Evolutionary conservation across 2,329 filamentous ascomycete genomes (phyloP).

Genomic region (Coniochaeta sp.): DNA sequence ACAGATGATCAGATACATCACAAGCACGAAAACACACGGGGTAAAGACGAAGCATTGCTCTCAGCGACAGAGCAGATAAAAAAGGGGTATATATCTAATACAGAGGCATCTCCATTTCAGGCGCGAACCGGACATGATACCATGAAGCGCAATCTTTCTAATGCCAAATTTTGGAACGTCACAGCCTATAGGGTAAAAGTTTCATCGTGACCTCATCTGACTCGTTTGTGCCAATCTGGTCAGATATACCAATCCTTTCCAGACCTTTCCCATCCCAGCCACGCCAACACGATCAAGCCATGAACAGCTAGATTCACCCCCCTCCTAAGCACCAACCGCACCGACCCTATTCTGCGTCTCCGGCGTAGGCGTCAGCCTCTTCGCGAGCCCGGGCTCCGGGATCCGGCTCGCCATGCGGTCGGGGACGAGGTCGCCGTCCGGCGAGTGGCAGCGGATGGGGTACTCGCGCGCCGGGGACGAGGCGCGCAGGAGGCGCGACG

Average conservation of each 20-base stretch:
- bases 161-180: not conserved
- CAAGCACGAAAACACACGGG: not conserved
- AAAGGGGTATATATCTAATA: not conserved
- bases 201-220: not conserved
- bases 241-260: not conserved
- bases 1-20: not conserved
- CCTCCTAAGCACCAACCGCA: constrained; percentile 14
- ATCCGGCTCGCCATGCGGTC: constrained; percentile 56
- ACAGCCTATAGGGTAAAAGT: not conserved
- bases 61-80: not conserved
- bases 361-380: constrained; percentile 39
- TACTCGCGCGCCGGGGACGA: constrained; percentile 49
- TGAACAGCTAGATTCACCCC: not conserved
- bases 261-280: not conserved
- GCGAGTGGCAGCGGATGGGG: constrained; percentile 46
- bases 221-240: not conserved
- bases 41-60: not conserved
- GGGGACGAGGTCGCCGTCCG: constrained; percentile 52
- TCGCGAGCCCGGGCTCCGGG: constrained; percentile 35
- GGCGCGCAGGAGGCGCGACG: constrained; percentile 45
- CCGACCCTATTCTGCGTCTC: constrained; percentile 30
- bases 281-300: not conserved
- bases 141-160: not conserved
- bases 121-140: not conserved
- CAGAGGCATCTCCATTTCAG: not conserved